phyloP scores from a whole-genome alignment of 345 rosid genomes.

The Brassica incana region DNA sequence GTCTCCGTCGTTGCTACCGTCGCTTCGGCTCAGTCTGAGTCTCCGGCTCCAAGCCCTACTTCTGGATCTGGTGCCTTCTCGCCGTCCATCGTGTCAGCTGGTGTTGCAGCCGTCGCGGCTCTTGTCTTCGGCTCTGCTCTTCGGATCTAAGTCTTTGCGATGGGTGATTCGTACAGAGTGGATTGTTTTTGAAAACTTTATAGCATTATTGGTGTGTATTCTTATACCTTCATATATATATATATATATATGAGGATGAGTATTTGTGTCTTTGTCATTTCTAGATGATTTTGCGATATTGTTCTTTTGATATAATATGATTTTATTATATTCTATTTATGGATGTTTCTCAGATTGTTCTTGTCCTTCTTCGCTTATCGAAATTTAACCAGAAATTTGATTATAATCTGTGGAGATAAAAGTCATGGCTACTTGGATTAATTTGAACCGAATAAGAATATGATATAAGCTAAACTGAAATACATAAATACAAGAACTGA shows the following conservation, averaged over 20 bases:
- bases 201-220: constrained; percentile 36
- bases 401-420: not conserved
- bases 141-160: constrained; percentile 49
- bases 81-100: constrained; percentile 45
- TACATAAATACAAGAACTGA: not conserved
- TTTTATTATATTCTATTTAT: constrained; percentile 1
- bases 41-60: constrained; percentile 62
- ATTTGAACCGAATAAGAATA: not conserved
- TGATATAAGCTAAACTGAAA: not conserved
- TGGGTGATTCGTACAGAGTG: constrained; percentile 11
- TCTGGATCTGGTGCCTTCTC: constrained; percentile 53
- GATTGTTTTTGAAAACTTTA: constrained; percentile 14
- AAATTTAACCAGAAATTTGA: not conserved
- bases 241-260: too few relatives aligned
- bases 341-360: not conserved
- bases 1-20: constrained; percentile 43
- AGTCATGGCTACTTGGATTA: not conserved
- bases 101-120: constrained; percentile 43
- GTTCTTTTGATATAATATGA: constrained; percentile 23
- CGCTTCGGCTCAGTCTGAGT: constrained; percentile 46
- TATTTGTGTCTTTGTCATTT: constrained; percentile 6
- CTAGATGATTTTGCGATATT: not conserved
- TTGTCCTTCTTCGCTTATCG: not conserved
- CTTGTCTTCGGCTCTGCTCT: constrained; percentile 53
- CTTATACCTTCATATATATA: not conserved